These are phyloP conservation scores for Cinchona pubescens DNA, from an alignment of 257 asterid genomes.

Conservation along the genomic window DNA sequence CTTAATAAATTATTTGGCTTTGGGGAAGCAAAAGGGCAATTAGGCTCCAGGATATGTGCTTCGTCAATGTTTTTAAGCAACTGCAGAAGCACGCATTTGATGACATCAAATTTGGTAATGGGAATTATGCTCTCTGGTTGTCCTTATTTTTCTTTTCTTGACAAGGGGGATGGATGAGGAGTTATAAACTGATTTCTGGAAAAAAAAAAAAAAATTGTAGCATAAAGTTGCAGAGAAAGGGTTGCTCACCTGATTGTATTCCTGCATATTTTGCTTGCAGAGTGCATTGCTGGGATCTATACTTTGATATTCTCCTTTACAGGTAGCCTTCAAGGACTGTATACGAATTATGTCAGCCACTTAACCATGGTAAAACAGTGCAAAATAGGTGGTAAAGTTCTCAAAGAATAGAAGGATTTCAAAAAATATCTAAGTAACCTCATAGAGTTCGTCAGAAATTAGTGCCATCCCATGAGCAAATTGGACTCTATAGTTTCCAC, in stretches of 20 bases:
- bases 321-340: constrained; percentile 22
- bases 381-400: not conserved
- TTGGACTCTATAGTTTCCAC: constrained; percentile 3
- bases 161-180: not conserved
- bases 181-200: no score
- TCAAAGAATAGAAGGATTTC: not conserved
- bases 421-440: constrained; percentile 21
- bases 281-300: constrained; percentile 20
- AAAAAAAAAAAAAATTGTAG: no score
- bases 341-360: not conserved
- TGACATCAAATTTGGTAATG: not conserved
- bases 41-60: constrained; percentile 20
- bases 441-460: constrained; percentile 34
- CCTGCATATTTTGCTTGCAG: constrained; percentile 21
- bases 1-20: not conserved
- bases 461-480: constrained; percentile 32
- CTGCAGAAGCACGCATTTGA: constrained; percentile 14
- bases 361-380: not conserved
- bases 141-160: not conserved
- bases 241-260: constrained; percentile 20
- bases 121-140: not conserved
- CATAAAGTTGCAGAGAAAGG: not conserved
- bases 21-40: constrained; percentile 14
- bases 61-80: not conserved
- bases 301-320: constrained; percentile 24